Conservation (phyloP, 148 eudicot genomes). For the Polygonum maritimum region DNA sequence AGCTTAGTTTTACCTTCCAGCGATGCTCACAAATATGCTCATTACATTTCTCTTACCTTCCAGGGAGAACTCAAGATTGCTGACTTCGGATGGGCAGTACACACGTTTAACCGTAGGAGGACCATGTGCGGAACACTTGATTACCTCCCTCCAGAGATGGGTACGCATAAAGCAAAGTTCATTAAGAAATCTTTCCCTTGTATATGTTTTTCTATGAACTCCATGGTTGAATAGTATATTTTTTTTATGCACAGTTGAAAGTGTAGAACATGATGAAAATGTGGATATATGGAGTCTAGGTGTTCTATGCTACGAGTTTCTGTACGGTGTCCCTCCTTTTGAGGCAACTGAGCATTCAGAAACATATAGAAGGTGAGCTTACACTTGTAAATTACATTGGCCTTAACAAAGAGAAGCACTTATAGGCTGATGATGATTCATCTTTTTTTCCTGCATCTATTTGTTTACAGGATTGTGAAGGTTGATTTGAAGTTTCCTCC, state of each 20-base stretch:
- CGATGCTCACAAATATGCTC: no score
- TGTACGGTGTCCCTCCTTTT: slow-evolving; percentile 90
- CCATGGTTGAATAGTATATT: not conserved
- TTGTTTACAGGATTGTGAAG: slow-evolving; percentile 57
- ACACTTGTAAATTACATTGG: no score
- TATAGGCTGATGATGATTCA: no score
- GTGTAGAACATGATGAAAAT: slow-evolving; percentile 87
- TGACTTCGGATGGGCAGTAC: slow-evolving; percentile 99
- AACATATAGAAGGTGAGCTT: slow-evolving; percentile 69
- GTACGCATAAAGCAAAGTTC: slow-evolving; percentile 30
- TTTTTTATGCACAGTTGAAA: slow-evolving; percentile 50
- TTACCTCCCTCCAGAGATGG: slow-evolving; percentile 99
- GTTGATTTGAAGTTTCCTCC: slow-evolving; percentile 79
- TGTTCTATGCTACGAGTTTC: slow-evolving; percentile 79
- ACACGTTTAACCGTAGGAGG: slow-evolving; percentile 83
- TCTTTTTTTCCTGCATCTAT: not conserved
- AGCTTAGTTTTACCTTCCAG: no score
- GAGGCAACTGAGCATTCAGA: slow-evolving; percentile 96
- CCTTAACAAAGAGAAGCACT: no score
- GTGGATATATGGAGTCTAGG: slow-evolving; percentile 99
- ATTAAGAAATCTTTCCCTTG: not conserved
- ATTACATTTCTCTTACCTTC: not conserved
- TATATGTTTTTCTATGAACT: not conserved
- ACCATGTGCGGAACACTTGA: slow-evolving; percentile 98
- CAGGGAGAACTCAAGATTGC: slow-evolving; percentile 98